Evolutionary conservation across 2,329 filamentous ascomycete species (phyloP), one percentile per base, ranked within the genome.

Genomic region (Periconia digitata): DNA sequence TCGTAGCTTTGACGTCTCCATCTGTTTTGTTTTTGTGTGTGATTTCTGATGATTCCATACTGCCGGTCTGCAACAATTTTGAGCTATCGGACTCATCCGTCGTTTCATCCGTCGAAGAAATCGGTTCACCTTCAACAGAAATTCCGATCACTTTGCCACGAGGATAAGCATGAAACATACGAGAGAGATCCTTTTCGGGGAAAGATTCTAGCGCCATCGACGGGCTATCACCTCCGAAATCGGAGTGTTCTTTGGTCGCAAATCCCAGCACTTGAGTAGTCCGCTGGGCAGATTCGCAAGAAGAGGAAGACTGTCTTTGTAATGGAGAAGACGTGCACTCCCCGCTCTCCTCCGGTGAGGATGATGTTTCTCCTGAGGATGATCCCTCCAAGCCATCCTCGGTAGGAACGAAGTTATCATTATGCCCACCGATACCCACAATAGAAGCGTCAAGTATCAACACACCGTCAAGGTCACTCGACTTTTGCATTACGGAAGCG

Each of bases 381-480:
- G 8, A 32, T 15, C 12, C 27, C 4, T 32, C 27, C 27, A 21
- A 4, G 3, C 36, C 47, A 12, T 37, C 44, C 7, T 39, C 13
- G 54, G 12, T 49, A 38, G 6, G 52, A 34, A 13, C 40, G 17
- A 40, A 44, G 12, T 55, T 43, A 15, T 34, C 16, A 21, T 58
- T 58, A 1, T 49, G 48, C 22, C 51, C 51, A 7, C 46, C 56
- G 20, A 52, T 59, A 21, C 59, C 58, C 17, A 59, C 64, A 22
- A 69, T 51, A 5, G 64, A 67, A 4, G 67, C 67, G 37, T 70
- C 67, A 1, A 71, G 53, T 15, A 71, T 67, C 2, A 70, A 23
- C 1, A 70, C 66, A 12, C 68, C 68, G 22, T 70, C 67, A 1
- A 69, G 43, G 22, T 62, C 56, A 34, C 66, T 69, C 2, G 67